A percentile compares a stretch with the other conserved stretches of the same genome.
phyloP scores from a whole-genome alignment of 306 rosid genomes.

The Cicer cuneatum region DNA sequence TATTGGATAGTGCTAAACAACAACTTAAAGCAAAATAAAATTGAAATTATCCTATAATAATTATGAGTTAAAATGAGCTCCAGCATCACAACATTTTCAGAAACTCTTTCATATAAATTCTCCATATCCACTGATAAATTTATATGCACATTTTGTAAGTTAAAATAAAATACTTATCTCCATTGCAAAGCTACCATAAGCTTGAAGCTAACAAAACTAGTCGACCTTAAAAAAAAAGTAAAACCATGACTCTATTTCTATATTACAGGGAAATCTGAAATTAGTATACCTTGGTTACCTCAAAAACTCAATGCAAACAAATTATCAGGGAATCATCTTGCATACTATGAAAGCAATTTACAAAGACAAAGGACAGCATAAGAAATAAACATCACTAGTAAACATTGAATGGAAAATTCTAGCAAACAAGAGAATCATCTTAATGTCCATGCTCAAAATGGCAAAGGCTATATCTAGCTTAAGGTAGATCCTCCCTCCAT shows the following conservation, averaged over 20 bases:
- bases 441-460: neutral
- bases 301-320: neutral
- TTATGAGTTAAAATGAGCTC: neutral
- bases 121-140: too few relatives aligned
- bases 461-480: slow-evolving; percentile 14
- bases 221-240: neutral
- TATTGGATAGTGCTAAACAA: neutral
- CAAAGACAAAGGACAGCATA: neutral
- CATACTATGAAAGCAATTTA: neutral
- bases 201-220: neutral
- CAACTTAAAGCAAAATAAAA: neutral
- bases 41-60: neutral
- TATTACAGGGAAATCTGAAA: neutral
- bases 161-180: neutral
- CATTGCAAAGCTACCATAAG: neutral
- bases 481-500: slow-evolving; percentile 7
- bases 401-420: slow-evolving; percentile 2
- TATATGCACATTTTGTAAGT: too few relatives aligned
- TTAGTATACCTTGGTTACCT: neutral
- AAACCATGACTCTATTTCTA: slow-evolving; percentile 14
- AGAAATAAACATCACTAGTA: neutral
- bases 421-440: slow-evolving; percentile 22
- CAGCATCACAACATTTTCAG: neutral
- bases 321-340: slow-evolving; percentile 1
- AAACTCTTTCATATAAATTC: neutral